Evolutionary conservation across 768 basidiomycete species (phyloP).

Genomic region (Leccinum pellstonianum): DNA sequence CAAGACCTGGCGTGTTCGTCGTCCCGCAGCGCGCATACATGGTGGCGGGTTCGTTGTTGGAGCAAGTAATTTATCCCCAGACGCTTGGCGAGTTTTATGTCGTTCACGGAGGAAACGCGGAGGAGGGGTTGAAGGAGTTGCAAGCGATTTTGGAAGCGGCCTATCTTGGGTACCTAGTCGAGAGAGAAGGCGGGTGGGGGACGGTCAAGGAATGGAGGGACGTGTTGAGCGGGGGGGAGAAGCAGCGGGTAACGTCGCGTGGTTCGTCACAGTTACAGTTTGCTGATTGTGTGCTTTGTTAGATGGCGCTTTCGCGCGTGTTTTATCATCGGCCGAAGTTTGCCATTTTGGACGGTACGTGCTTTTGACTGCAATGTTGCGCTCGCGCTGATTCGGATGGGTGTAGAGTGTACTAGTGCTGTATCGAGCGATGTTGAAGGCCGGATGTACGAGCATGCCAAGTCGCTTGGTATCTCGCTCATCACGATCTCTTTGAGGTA

Average conservation of each 20-base stretch:
- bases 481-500: constrained; percentile 90
- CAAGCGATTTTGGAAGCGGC: constrained; percentile 77
- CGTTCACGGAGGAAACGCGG: constrained; percentile 45
- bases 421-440: constrained; percentile 97
- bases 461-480: constrained; percentile 84
- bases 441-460: constrained; percentile 91
- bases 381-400: background rate
- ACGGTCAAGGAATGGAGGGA: constrained; percentile 96
- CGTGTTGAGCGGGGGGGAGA: constrained; percentile 87
- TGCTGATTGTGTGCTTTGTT: constrained; percentile 7
- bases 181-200: constrained; percentile 85
- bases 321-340: constrained; percentile 86
- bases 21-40: constrained; percentile 95
- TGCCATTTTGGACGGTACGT: constrained; percentile 81
- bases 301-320: constrained; percentile 92
- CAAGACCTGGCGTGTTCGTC: constrained; percentile 60
- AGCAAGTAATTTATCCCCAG: constrained; percentile 94
- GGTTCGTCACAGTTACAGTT: background rate
- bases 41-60: constrained; percentile 80
- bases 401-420: constrained; percentile 87
- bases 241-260: constrained; percentile 63
- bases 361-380: background rate
- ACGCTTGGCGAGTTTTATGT: constrained; percentile 63
- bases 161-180: constrained; percentile 81
- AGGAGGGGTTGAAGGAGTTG: constrained; percentile 63